A percentile compares a stretch with the other conserved stretches of the same genome.
Conservation (phyloP, 371 early-diverging fungal species). For the Mortierella sp. region DNA sequence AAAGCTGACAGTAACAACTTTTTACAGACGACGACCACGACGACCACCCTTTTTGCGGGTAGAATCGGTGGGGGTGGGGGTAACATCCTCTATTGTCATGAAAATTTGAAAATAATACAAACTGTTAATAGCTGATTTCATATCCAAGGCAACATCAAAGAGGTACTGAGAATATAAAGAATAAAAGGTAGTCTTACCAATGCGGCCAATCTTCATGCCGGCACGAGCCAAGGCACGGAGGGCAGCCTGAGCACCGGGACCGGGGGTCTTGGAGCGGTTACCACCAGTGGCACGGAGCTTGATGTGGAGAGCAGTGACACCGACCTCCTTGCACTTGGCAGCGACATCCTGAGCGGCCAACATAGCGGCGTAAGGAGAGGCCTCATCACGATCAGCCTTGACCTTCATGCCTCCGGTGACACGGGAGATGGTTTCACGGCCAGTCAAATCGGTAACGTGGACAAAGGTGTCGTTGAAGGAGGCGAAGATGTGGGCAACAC, state of each 20-base stretch:
- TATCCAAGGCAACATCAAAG: not conserved
- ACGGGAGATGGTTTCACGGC: conserved; percentile 99
- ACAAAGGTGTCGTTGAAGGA: conserved; percentile 99
- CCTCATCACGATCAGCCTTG: conserved; percentile 99
- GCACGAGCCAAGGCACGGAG: conserved; percentile 99
- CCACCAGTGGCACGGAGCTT: conserved; percentile 99
- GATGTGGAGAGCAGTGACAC: conserved; percentile 99
- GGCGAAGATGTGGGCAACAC: conserved; percentile 99
- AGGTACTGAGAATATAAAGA: not conserved
- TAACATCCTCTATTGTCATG: conserved; percentile 90
- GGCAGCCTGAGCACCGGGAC: conserved; percentile 99
- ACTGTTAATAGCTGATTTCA: not conserved
- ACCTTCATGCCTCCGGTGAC: conserved; percentile 99
- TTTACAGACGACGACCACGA: conserved; percentile 99
- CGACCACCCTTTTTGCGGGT: conserved; percentile 99
- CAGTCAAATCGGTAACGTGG: conserved; percentile 99
- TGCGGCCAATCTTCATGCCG: conserved; percentile 75
- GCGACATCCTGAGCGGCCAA: conserved; percentile 99
- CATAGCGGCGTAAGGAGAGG: conserved; percentile 99
- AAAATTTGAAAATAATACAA: not conserved
- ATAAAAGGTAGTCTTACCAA: conserved; percentile 21
- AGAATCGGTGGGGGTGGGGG: conserved; percentile 99
- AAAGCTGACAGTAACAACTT: conserved; percentile 26
- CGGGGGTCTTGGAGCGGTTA: conserved; percentile 99
- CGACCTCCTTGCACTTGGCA: conserved; percentile 98